Evolutionary conservation across 345 rosid genomes (phyloP).

Genomic region (Salix brachista): DNA sequence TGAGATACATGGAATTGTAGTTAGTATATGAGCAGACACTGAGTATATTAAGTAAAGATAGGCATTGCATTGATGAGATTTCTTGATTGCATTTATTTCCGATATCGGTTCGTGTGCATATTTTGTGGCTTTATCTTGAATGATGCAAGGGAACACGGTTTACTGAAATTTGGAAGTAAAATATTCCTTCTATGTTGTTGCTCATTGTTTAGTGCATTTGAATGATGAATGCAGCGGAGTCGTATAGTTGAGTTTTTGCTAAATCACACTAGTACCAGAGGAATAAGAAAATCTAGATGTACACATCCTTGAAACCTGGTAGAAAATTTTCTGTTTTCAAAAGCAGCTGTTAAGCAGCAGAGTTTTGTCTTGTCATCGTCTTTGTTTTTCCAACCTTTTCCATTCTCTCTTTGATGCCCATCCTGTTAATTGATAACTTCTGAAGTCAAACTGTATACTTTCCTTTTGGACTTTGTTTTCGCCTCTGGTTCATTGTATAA

Average conservation of each 20-base stretch:
- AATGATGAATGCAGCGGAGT: not conserved
- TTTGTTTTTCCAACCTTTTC: not conserved
- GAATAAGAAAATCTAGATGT: not conserved
- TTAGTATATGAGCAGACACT: not conserved
- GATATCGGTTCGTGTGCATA: not conserved
- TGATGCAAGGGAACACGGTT: not conserved
- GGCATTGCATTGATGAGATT: not conserved
- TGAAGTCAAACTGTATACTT: not conserved
- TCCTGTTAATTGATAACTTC: not conserved
- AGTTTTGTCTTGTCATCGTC: not conserved
- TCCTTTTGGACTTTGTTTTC: not conserved
- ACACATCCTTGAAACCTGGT: not conserved
- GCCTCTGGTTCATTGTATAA: not conserved
- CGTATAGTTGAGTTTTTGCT: not conserved
- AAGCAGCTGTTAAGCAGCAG: not conserved
- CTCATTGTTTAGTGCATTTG: not conserved
- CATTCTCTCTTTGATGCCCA: not conserved
- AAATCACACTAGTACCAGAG: not conserved
- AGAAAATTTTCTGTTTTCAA: not conserved
- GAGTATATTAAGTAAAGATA: not conserved
- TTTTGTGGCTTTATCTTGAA: not conserved
- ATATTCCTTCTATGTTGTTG: not conserved
- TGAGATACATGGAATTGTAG: not conserved
- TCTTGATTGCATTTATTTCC: not conserved
- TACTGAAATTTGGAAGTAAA: not conserved